Percentiles rank a stretch among this genome's conserved stretches.
Evolutionary conservation across 1,284 basidiomycete genomes (phyloP).

Genomic region (Sanghuangporus weigelae): DNA sequence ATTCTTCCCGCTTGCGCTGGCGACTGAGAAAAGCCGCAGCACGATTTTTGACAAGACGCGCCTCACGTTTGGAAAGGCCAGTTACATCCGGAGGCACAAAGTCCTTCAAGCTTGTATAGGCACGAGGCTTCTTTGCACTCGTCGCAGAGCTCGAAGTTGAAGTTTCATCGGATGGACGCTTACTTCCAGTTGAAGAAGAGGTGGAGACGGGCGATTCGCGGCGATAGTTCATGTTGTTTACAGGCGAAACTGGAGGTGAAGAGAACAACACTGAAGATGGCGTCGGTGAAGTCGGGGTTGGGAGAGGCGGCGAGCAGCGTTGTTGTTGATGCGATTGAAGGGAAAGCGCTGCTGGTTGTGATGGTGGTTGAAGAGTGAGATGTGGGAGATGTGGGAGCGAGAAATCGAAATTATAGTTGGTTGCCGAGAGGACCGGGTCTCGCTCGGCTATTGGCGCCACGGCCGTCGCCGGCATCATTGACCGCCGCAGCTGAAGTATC

Average conservation of each 20-base stretch:
- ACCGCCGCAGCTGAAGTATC: constrained; percentile 4
- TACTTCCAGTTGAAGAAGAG: neutral
- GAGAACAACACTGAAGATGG: neutral
- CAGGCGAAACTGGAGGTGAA: neutral
- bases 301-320: neutral
- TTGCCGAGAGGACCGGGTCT: neutral
- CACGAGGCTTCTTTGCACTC: constrained; percentile 42
- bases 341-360: neutral
- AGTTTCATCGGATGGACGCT: neutral
- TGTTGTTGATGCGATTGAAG: neutral
- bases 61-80: constrained; percentile 85
- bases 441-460: neutral
- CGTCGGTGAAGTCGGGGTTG: neutral
- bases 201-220: neutral
- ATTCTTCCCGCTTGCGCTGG: constrained; percentile 89
- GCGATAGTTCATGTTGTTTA: neutral
- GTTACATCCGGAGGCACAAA: constrained; percentile 86
- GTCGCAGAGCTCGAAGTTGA: neutral
- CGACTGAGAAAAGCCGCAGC: constrained; percentile 87
- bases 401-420: constrained; percentile 13
- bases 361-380: neutral
- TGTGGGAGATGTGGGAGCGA: constrained; percentile 2
- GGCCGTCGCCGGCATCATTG: neutral
- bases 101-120: constrained; percentile 70
- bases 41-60: constrained; percentile 86